Conservation (phyloP, 2,329 filamentous ascomycete genomes). For the Aspergillus chevalieri region DNA sequence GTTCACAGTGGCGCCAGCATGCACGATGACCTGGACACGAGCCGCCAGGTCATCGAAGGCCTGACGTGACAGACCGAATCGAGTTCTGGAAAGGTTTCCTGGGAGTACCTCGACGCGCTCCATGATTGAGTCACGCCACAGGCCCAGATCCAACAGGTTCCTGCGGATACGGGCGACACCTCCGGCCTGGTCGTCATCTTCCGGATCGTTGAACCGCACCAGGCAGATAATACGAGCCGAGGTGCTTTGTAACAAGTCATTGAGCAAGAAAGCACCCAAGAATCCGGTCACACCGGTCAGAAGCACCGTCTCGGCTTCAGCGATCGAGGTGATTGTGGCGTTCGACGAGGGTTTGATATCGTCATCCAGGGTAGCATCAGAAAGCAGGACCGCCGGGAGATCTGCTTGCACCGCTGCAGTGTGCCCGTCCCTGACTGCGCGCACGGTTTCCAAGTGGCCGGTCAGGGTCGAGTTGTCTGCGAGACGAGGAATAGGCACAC, state of each 20-base stretch:
- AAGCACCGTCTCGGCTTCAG: constrained; percentile 62
- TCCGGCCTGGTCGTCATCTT: constrained; percentile 56
- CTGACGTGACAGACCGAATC: constrained; percentile 61
- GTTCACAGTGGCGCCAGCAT: constrained; percentile 72
- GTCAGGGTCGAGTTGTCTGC: constrained; percentile 66
- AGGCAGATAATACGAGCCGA: constrained; percentile 65
- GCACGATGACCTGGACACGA: constrained; percentile 66
- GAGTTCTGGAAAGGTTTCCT: constrained; percentile 63
- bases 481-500: constrained; percentile 64
- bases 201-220: constrained; percentile 64
- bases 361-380: constrained; percentile 61
- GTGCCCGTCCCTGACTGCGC: constrained; percentile 63
- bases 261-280: constrained; percentile 67
- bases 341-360: constrained; percentile 55
- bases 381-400: constrained; percentile 61
- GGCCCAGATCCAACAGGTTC: constrained; percentile 69
- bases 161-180: constrained; percentile 67
- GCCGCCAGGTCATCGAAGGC: constrained; percentile 60
- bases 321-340: constrained; percentile 52
- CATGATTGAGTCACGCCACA: constrained; percentile 71
- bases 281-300: constrained; percentile 73
- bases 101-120: constrained; percentile 71
- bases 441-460: constrained; percentile 67
- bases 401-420: constrained; percentile 70
- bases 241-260: constrained; percentile 61